These are phyloP conservation scores for Nematocida homosporus DNA, from an alignment of 371 early-diverging fungal genomes.

Conservation along the genomic window DNA sequence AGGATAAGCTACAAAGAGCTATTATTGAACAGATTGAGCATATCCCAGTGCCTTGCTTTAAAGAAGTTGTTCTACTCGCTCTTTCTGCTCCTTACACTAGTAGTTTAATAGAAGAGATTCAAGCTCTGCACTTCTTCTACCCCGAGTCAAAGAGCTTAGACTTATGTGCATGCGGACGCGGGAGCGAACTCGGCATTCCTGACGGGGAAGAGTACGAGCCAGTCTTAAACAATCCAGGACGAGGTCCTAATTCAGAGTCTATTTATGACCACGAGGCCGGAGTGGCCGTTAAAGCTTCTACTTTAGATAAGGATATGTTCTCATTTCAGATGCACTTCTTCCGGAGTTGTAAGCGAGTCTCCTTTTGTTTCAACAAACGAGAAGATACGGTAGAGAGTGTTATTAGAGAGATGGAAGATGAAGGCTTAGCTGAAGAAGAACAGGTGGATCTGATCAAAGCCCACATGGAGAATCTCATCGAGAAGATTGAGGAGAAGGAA, in stretches of 20 bases:
- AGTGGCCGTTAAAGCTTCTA: constrained; percentile 43
- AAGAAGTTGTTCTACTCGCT: constrained; percentile 74
- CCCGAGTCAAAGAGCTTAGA: constrained; percentile 70
- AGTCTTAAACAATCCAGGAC: not conserved
- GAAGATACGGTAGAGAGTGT: constrained; percentile 82
- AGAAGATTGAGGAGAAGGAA: constrained; percentile 35
- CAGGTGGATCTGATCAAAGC: constrained; percentile 56
- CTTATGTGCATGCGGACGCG: constrained; percentile 16
- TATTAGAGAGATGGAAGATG: constrained; percentile 75
- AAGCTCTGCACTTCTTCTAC: constrained; percentile 76
- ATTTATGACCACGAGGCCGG: constrained; percentile 41
- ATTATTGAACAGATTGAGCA: constrained; percentile 73
- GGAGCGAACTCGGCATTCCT: too few species aligned
- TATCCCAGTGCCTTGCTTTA: constrained; percentile 73
- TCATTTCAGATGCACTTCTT: constrained; percentile 57
- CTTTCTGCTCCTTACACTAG: constrained; percentile 73
- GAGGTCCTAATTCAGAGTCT: constrained; percentile 32
- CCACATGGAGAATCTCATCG: constrained; percentile 51
- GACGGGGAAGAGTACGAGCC: too few species aligned
- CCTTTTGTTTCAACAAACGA: constrained; percentile 77
- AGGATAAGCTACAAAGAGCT: constrained; percentile 77
- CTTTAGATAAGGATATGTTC: constrained; percentile 27
- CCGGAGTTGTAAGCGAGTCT: constrained; percentile 30
- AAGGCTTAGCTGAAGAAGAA: constrained; percentile 58
- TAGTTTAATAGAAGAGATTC: constrained; percentile 73